Conservation (phyloP, 148 eudicot species). For the Nepenthes gracilis region DNA sequence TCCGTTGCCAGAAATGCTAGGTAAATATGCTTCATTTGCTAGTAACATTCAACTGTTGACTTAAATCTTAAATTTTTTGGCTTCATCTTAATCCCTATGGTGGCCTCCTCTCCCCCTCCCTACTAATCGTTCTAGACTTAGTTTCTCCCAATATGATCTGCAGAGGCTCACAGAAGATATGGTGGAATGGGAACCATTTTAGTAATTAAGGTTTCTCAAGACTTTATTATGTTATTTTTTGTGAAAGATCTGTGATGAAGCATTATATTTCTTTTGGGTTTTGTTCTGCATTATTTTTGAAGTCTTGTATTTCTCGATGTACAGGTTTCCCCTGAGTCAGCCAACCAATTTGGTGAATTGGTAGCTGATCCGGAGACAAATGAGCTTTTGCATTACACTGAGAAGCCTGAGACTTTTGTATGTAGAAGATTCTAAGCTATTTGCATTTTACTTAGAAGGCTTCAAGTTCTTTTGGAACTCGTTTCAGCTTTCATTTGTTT, state of each 20-base stretch:
- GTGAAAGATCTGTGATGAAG: too few species aligned
- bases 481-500: background rate
- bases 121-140: too few species aligned
- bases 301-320: background rate
- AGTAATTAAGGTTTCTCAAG: slow-evolving; percentile 48
- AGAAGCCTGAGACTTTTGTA: slow-evolving; percentile 69
- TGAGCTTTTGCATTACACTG: slow-evolving; percentile 68
- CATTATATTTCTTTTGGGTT: background rate
- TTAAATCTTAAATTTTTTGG: background rate
- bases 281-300: background rate
- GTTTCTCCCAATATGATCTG: slow-evolving; percentile 7
- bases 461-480: background rate
- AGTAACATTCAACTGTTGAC: background rate
- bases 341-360: slow-evolving; percentile 62
- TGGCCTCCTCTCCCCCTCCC: too few species aligned
- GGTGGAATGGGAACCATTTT: slow-evolving; percentile 66
- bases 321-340: slow-evolving; percentile 61
- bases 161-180: slow-evolving; percentile 60
- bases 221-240: background rate
- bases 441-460: background rate
- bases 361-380: slow-evolving; percentile 66
- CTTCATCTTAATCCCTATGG: background rate
- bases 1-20: slow-evolving; percentile 89
- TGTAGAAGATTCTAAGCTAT: slow-evolving; percentile 10
- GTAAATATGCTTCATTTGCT: slow-evolving; percentile 23